Evolutionary conservation across 768 basidiomycete species (phyloP).

Genomic region (Suillus occidentalis): DNA sequence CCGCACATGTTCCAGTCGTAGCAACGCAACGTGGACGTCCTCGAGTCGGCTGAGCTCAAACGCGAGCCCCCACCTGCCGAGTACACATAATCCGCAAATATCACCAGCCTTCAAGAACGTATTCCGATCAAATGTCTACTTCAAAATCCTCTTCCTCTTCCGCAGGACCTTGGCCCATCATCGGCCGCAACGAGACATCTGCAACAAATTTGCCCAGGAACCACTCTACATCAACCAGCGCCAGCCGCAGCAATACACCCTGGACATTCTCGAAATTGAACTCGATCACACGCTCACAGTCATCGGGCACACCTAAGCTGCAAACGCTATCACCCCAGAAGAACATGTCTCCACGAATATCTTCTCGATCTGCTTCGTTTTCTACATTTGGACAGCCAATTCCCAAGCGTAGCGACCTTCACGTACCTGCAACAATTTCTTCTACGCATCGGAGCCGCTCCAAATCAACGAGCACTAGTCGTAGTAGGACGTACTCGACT

Average conservation of each 20-base stretch:
- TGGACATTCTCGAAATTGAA: constrained; percentile 30
- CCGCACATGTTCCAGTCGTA: constrained; percentile 29
- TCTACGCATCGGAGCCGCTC: constrained; percentile 32
- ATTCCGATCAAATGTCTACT: constrained; percentile 11
- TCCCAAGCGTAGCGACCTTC: constrained; percentile 30
- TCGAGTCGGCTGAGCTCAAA: constrained; percentile 30
- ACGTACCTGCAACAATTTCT: constrained; percentile 31
- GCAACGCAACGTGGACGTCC: constrained; percentile 26
- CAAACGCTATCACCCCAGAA: constrained; percentile 21
- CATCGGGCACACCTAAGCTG: constrained; percentile 26
- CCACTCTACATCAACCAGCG: constrained; percentile 28
- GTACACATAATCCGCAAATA: constrained; percentile 25
- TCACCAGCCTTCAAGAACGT: constrained; percentile 21
- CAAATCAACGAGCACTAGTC: constrained; percentile 26
- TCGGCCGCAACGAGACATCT: constrained; percentile 28
- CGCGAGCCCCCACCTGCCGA: constrained; percentile 21
- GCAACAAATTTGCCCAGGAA: constrained; percentile 32
- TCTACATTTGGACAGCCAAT: constrained; percentile 24
- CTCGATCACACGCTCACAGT: constrained; percentile 24
- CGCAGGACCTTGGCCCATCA: constrained; percentile 28
- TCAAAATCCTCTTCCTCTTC: constrained; percentile 26
- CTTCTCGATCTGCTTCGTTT: constrained; percentile 23
- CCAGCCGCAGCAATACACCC: constrained; percentile 25
- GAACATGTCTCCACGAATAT: constrained; percentile 16
- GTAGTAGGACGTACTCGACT: constrained; percentile 28